Conservation (phyloP, 2,329 filamentous ascomycete species). For the Colletotrichum brevisporum region DNA sequence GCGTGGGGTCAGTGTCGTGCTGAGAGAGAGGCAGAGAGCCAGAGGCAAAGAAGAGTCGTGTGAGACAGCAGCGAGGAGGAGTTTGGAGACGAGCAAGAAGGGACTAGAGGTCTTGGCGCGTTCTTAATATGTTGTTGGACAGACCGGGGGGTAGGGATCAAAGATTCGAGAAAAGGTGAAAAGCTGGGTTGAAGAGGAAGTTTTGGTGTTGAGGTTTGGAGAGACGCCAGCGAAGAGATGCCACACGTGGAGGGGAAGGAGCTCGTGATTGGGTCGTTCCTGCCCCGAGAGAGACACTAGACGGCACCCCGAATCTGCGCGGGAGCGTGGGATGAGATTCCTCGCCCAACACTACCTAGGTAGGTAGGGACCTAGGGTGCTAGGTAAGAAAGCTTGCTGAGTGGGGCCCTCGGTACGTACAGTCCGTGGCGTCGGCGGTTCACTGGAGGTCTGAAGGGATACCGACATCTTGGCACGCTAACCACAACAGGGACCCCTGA, state of each 20-base stretch:
- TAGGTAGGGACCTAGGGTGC: no score
- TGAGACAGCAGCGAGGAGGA: neutral
- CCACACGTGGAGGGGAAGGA: conserved; percentile 32
- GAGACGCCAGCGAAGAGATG: conserved; percentile 22
- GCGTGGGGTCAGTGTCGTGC: neutral
- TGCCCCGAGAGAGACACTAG: neutral
- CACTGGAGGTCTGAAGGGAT: conserved; percentile 16
- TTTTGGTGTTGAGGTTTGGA: no score
- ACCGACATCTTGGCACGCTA: conserved; percentile 41
- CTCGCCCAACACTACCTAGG: neutral
- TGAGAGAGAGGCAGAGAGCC: neutral
- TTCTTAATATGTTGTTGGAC: conserved; percentile 25
- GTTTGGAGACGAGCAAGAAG: conserved; percentile 15
- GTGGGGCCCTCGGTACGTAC: conserved; percentile 3
- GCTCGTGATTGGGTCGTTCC: conserved; percentile 31
- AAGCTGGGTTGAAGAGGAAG: no score
- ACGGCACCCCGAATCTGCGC: conserved; percentile 6
- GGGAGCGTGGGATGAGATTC: conserved; percentile 32
- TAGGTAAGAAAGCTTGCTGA: conserved; percentile 30
- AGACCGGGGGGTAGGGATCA: conserved; percentile 20
- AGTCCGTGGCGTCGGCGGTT: no score
- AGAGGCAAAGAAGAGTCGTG: conserved; percentile 2
- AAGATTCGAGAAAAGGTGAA: neutral
- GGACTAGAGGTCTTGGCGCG: conserved; percentile 33
- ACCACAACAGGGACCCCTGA: neutral